Evolutionary conservation across 495 filamentous ascomycete genomes (phyloP).

Genomic region (Halenospora varia): DNA sequence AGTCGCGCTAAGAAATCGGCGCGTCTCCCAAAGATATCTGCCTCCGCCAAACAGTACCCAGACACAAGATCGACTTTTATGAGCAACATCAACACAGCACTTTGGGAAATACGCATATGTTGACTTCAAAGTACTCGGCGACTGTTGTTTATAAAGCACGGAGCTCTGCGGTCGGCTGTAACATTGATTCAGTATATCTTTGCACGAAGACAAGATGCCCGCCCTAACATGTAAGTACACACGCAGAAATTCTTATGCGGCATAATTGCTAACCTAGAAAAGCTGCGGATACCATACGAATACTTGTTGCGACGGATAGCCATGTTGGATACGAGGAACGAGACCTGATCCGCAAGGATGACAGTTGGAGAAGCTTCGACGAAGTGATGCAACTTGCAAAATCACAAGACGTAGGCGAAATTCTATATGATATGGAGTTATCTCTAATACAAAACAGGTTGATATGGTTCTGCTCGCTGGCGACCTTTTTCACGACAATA

Average conservation of each 20-base stretch:
- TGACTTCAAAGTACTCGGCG: too few relatives aligned
- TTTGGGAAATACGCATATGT: not conserved
- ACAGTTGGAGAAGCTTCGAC: slow-evolving; percentile 95
- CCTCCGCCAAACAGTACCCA: not conserved
- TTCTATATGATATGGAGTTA: not conserved
- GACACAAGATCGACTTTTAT: too few relatives aligned
- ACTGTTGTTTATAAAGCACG: too few relatives aligned
- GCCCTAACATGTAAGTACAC: slow-evolving; percentile 10
- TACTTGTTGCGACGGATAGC: slow-evolving; percentile 90
- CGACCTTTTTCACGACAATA: slow-evolving; percentile 98
- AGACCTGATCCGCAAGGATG: slow-evolving; percentile 87
- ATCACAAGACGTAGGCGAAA: slow-evolving; percentile 61
- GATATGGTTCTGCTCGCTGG: slow-evolving; percentile 96
- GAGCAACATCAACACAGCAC: too few relatives aligned
- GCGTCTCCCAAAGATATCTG: not conserved
- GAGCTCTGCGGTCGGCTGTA: too few relatives aligned
- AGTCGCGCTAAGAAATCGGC: not conserved
- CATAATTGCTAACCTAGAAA: slow-evolving; percentile 2
- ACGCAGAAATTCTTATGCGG: not conserved
- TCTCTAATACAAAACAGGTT: slow-evolving; percentile 34
- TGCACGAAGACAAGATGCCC: slow-evolving; percentile 18
- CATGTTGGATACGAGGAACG: slow-evolving; percentile 97
- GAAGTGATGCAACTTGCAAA: slow-evolving; percentile 91
- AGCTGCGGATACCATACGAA: slow-evolving; percentile 89
- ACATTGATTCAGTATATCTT: not conserved